phyloP scores from a whole-genome alignment of 768 basidiomycete genomes.

The Kwoniella sp. region DNA sequence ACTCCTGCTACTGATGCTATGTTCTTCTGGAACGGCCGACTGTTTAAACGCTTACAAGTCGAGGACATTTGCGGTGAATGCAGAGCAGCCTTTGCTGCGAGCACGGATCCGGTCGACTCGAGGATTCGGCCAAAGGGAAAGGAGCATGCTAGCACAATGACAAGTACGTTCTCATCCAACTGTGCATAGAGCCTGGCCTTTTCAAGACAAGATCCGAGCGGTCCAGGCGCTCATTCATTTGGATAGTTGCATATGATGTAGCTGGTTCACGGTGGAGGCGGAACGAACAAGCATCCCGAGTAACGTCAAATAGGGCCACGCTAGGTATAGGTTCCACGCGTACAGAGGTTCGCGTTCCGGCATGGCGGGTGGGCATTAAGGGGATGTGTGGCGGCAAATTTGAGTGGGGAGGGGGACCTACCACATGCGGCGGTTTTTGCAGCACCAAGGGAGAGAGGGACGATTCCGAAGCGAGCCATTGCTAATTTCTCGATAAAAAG shows the following conservation, averaged over 20 bases:
- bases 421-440: not conserved
- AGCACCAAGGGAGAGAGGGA: not conserved
- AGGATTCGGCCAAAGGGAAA: not conserved
- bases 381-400: not conserved
- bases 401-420: not conserved
- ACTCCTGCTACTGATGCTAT: too few species aligned
- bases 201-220: not conserved
- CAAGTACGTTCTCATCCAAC: too few species aligned
- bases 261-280: not conserved
- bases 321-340: too few species aligned
- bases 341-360: not conserved
- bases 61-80: not conserved
- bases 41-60: not conserved
- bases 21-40: too few species aligned
- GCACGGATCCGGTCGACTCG: conserved; percentile 1
- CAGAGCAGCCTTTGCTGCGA: not conserved
- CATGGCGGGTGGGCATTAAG: not conserved
- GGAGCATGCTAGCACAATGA: too few species aligned
- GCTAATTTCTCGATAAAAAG: not conserved
- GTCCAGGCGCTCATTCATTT: not conserved
- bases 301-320: too few species aligned
- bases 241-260: not conserved
- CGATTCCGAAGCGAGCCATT: not conserved
- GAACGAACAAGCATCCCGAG: not conserved
- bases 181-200: not conserved